These are phyloP conservation scores for Cordyceps sp. DNA, from an alignment of 2,329 filamentous ascomycete genomes.

Conservation along the genomic window DNA sequence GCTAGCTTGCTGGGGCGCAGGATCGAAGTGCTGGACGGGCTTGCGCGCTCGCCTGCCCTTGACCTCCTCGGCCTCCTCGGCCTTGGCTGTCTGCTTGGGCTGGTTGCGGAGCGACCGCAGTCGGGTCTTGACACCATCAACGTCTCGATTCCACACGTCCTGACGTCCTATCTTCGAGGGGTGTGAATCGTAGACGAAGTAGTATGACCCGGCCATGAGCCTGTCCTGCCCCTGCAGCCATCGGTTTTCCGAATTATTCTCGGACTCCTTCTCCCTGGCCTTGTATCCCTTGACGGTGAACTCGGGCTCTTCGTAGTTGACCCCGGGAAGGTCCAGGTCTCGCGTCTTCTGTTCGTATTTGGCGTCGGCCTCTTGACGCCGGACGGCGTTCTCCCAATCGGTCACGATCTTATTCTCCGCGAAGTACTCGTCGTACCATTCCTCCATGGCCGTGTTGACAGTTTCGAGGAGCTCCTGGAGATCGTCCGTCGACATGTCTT, in stretches of 20 bases:
- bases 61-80: conserved; percentile 33
- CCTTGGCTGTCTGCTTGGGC: conserved; percentile 39
- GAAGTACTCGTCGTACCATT: conserved; percentile 39
- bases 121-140: conserved; percentile 31
- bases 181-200: conserved; percentile 41
- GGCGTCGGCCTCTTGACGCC: conserved; percentile 29
- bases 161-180: conserved; percentile 40
- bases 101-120: conserved; percentile 37
- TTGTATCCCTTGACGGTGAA: conserved; percentile 23
- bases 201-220: conserved; percentile 41
- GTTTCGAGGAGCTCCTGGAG: conserved; percentile 27
- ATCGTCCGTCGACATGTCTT: conserved; percentile 29
- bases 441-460: conserved; percentile 26
- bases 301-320: conserved; percentile 31
- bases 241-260: conserved; percentile 17
- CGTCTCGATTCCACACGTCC: conserved; percentile 34
- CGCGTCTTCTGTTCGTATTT: conserved; percentile 18
- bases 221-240: conserved; percentile 37
- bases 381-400: conserved; percentile 38
- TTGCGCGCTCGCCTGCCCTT: conserved; percentile 37
- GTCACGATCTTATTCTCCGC: conserved; percentile 32
- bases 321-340: conserved; percentile 14
- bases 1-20: conserved; percentile 31
- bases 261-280: not conserved
- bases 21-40: conserved; percentile 32